phyloP scores from a whole-genome alignment of 306 rosid species.

The Dalbergia cultrata region DNA sequence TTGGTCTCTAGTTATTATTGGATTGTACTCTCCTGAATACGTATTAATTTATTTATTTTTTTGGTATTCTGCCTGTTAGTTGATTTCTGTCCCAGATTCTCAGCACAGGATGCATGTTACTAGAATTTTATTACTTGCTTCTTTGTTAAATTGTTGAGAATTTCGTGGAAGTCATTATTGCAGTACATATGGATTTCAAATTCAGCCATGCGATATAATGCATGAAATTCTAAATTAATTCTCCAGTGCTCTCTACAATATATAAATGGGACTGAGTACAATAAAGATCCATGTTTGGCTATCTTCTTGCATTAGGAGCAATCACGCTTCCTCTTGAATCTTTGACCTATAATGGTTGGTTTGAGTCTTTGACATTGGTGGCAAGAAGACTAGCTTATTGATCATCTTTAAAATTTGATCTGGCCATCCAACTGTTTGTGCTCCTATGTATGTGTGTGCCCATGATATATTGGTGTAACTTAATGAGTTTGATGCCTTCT shows the following conservation, averaged over 20 bases:
- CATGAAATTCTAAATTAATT: slow-evolving; percentile 19
- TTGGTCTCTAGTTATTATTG: too few relatives aligned
- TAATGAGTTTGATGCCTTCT: slow-evolving; percentile 37
- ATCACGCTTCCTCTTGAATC: slow-evolving; percentile 2
- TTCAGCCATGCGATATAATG: slow-evolving; percentile 27
- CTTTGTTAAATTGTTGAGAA: slow-evolving; percentile 22
- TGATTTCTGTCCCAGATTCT: neutral
- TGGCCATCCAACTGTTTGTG: slow-evolving; percentile 29
- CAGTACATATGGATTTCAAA: neutral
- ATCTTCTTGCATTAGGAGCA: slow-evolving; percentile 22
- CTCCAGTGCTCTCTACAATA: neutral
- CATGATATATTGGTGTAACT: slow-evolving; percentile 21
- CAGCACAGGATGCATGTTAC: neutral
- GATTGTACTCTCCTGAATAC: neutral
- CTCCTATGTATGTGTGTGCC: neutral
- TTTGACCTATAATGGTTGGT: slow-evolving; percentile 29
- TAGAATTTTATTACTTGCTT: slow-evolving; percentile 19
- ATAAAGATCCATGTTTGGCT: slow-evolving; percentile 23
- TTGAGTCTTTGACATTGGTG: slow-evolving; percentile 41
- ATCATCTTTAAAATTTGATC: slow-evolving; percentile 39
- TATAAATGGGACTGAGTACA: slow-evolving; percentile 5
- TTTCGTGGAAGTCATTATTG: slow-evolving; percentile 27
- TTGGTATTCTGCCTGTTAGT: neutral
- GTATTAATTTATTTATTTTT: neutral
- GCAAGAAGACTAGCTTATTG: slow-evolving; percentile 31